Conservation (phyloP, 768 basidiomycete species). For the Kockovaella imperatae region DNA sequence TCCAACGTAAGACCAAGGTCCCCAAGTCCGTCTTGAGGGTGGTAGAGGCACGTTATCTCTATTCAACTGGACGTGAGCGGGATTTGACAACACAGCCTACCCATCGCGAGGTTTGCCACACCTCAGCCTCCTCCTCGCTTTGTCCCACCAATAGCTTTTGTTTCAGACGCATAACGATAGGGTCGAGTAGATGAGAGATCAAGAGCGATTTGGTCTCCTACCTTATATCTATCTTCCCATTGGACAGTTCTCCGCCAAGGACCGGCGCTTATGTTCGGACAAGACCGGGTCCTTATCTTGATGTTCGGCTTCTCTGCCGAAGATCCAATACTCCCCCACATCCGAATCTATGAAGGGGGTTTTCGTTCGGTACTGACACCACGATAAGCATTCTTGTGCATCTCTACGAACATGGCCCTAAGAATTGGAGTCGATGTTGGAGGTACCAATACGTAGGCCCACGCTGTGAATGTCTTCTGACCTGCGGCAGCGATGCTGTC, state of each 20-base stretch:
- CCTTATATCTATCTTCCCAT: no score
- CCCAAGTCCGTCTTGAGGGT: constrained; percentile 22
- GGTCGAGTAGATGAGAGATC: no score
- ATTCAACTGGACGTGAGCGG: constrained; percentile 13
- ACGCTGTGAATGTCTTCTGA: constrained; percentile 5
- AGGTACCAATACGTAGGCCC: constrained; percentile 23
- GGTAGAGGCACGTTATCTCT: constrained; percentile 28
- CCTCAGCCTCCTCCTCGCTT: constrained; percentile 17
- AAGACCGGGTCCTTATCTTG: no score
- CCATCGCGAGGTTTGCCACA: constrained; percentile 17
- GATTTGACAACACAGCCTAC: constrained; percentile 1
- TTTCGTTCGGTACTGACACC: no score
- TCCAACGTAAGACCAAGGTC: constrained; percentile 27
- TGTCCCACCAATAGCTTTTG: constrained; percentile 12
- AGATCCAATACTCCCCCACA: no score
- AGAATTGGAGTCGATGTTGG: constrained; percentile 29
- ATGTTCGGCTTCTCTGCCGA: no score
- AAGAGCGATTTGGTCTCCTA: no score
- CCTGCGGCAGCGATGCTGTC: constrained; percentile 48
- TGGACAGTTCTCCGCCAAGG: no score
- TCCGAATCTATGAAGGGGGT: no score
- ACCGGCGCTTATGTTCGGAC: no score
- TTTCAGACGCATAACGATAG: no score
- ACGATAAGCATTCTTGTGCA: no score
- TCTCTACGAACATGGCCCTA: constrained; percentile 7